A percentile compares a stretch with the other conserved stretches of the same genome.
These are phyloP conservation scores for Drechslerella coelobrocha DNA, from an alignment of 2,329 filamentous ascomycete species.

Conservation along the genomic window DNA sequence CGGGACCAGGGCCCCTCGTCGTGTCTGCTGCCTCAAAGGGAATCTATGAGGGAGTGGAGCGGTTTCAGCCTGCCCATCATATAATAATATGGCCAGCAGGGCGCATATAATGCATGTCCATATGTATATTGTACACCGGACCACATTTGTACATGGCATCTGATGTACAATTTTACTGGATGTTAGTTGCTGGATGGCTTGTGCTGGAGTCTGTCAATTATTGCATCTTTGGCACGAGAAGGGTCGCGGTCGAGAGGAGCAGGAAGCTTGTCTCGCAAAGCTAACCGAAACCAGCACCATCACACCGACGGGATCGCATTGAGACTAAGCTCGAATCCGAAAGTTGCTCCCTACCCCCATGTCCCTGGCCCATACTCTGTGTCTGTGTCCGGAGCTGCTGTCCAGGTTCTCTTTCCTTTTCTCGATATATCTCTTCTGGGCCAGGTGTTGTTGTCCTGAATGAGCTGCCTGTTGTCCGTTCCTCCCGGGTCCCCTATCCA, in stretches of 20 bases:
- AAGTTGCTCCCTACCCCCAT: not conserved
- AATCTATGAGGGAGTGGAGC: not conserved
- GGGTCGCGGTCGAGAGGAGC: not conserved
- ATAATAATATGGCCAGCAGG: not conserved
- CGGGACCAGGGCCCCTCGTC: not conserved
- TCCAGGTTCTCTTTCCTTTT: too few species aligned
- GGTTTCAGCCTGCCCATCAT: not conserved
- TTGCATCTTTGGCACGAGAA: not conserved
- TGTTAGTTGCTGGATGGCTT: too few species aligned
- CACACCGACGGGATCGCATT: not conserved
- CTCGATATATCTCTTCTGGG: too few species aligned
- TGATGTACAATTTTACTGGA: not conserved
- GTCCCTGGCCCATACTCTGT: not conserved
- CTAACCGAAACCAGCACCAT: conserved; percentile 2
- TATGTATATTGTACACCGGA: too few species aligned
- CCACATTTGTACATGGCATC: not conserved
- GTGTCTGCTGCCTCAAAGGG: not conserved
- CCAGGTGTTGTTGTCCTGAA: too few species aligned
- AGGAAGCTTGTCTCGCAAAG: not conserved
- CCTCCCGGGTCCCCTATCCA: too few species aligned
- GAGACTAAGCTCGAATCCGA: not conserved
- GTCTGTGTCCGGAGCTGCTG: not conserved
- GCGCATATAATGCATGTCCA: not conserved
- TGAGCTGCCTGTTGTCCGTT: too few species aligned
- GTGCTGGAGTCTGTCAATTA: too few species aligned